phyloP scores from a whole-genome alignment of 371 early-diverging fungal species.

The Syncephalastrum sp. region DNA sequence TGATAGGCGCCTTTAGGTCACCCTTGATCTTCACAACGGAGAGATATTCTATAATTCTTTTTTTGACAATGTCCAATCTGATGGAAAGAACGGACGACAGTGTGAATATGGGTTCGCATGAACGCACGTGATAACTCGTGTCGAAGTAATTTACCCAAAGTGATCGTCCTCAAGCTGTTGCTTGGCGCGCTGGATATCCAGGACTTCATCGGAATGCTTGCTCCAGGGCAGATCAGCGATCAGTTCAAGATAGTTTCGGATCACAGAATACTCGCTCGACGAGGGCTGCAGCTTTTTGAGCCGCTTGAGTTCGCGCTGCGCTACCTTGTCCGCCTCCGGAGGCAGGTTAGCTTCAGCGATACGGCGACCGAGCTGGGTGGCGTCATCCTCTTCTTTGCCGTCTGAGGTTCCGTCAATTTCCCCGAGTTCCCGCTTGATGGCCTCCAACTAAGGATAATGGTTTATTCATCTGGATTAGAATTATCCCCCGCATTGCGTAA shows the following conservation, averaged over 20 bases:
- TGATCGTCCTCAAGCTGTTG: conserved; percentile 77
- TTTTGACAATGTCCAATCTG: conserved; percentile 72
- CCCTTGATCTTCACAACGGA: conserved; percentile 75
- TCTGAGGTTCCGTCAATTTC: conserved; percentile 27
- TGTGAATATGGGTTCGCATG: background rate
- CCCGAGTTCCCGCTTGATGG: conserved; percentile 74
- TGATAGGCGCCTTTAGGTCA: conserved; percentile 75
- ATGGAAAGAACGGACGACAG: background rate
- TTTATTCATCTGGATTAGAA: background rate
- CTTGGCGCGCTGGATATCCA: conserved; percentile 68
- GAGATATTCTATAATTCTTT: conserved; percentile 77
- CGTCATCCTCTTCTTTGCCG: conserved; percentile 54
- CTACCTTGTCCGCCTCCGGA: conserved; percentile 59
- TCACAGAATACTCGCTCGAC: conserved; percentile 79
- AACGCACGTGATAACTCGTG: too few species aligned
- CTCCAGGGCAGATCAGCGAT: conserved; percentile 79
- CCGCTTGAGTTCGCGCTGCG: conserved; percentile 69
- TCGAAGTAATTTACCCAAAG: conserved; percentile 48
- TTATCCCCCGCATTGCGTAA: background rate
- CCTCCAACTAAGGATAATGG: conserved; percentile 29
- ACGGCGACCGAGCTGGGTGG: conserved; percentile 52
- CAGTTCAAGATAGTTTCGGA: conserved; percentile 74
- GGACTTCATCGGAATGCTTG: conserved; percentile 46
- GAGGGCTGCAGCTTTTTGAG: conserved; percentile 70
- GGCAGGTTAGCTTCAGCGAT: conserved; percentile 64